These are phyloP conservation scores for Salix caprea DNA, from an alignment of 345 rosid genomes.

Conservation along the genomic window DNA sequence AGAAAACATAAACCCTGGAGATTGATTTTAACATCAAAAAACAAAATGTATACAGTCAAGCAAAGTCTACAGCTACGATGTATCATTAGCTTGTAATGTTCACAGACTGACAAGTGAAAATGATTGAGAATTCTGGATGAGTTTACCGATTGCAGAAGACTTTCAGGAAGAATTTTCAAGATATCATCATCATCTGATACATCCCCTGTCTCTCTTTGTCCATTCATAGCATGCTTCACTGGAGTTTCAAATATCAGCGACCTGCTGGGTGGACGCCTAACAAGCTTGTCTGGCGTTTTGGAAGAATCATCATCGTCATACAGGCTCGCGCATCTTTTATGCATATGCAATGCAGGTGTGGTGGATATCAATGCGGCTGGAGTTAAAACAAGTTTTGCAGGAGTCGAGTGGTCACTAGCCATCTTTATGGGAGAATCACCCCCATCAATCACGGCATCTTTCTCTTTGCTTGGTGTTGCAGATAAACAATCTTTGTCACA, in stretches of 20 bases:
- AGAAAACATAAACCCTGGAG: neutral
- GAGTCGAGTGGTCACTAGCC: conserved; percentile 43
- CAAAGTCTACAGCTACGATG: neutral
- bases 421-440: conserved; percentile 23
- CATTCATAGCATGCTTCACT: conserved; percentile 29
- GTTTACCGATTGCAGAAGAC: conserved; percentile 62
- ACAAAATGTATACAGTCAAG: neutral
- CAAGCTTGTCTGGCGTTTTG: conserved; percentile 43
- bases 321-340: conserved; percentile 57
- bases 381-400: conserved; percentile 57
- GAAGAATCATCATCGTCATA: conserved; percentile 43
- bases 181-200: conserved; percentile 39
- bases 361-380: conserved; percentile 45
- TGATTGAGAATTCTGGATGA: neutral
- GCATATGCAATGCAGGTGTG: conserved; percentile 35
- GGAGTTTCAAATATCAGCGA: conserved; percentile 60
- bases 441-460: neutral
- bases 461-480: conserved; percentile 44
- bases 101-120: neutral
- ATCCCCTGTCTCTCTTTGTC: conserved; percentile 18
- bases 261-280: conserved; percentile 57
- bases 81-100: neutral
- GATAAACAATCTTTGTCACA: neutral
- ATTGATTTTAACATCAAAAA: neutral
- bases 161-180: conserved; percentile 47